Base-by-base conservation (phyloP, 106 monocot genomes). In the Vanilla planifolia region DNA sequence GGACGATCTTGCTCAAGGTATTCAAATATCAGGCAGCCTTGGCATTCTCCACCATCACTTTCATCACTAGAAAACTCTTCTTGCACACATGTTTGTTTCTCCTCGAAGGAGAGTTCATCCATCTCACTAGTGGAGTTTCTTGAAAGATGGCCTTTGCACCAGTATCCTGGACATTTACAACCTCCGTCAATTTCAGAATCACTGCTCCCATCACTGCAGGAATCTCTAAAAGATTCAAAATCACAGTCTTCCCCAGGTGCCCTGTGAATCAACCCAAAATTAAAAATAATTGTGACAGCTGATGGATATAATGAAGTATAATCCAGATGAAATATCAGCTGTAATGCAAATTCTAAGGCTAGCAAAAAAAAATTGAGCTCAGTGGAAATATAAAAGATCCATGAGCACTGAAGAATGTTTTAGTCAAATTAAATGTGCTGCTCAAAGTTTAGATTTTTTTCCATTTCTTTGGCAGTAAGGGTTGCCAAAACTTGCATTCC, bases 191-290 rank as follows among this genome's bases (percentile, higher is more conserved):
- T 37, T 66, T 88, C 88, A 51, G 59, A 70, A 61, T 89, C 89
- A 75, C 89, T 81, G 55, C 77, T 84, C 29, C 66, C 77, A 59
- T 89, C 84, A 59, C 72, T 78, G 61, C 77, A 75, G 22, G 80
- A 84, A 73, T 80, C 88, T 51, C 65, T 71, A 24, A 25, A 89
- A 67, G 21, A 65, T 30, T 77, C 80, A 33, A 43, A 48, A 72
- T 86, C 81, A 69, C 77, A 75, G 0, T 78, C 89, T 43, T 74
- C 83, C n/a, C 71, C 74, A 28, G 59, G 40, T 50, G n/a, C 40
- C 65, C 89, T 89, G 24, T 25, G 22, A 50, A n/a, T n/a, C n/a
- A n/a, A n/a, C n/a, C n/a, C n/a, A n/a, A n/a, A n/a, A n/a, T n/a
- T n/a, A n/a, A n/a, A n/a, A n/a, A n/a, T n/a, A n/a, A n/a, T n/a